phyloP scores from a whole-genome alignment of 805 yeast species.

The Dipodascopsis uninucleata region DNA sequence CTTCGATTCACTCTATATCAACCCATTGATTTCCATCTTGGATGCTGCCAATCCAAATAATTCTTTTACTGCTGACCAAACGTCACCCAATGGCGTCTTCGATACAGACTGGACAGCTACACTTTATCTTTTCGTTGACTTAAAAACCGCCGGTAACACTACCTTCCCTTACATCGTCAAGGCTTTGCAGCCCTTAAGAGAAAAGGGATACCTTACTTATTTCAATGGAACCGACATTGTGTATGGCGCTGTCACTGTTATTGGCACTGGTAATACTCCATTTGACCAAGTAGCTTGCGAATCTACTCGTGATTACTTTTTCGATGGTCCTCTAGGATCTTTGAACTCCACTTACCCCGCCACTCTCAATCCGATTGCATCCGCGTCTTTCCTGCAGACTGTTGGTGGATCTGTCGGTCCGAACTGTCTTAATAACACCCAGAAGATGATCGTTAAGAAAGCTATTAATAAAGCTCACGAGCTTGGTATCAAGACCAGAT shows the following conservation, averaged over 20 bases:
- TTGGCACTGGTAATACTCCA: constrained; percentile 67
- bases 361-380: constrained; percentile 39
- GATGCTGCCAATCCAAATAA: constrained; percentile 44
- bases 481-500: constrained; percentile 51
- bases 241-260: constrained; percentile 57
- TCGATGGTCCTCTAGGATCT: constrained; percentile 49
- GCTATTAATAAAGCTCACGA: constrained; percentile 47
- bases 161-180: constrained; percentile 48
- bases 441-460: constrained; percentile 33
- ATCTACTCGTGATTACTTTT: constrained; percentile 41
- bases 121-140: constrained; percentile 59
- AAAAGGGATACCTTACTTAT: constrained; percentile 49
- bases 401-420: constrained; percentile 31
- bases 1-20: constrained; percentile 49
- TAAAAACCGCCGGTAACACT: constrained; percentile 46
- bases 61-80: constrained; percentile 22
- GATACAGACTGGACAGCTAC: constrained; percentile 50
- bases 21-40: constrained; percentile 49
- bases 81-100: constrained; percentile 37
- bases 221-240: constrained; percentile 42
- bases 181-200: constrained; percentile 47
- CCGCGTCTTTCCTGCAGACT: constrained; percentile 31
- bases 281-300: constrained; percentile 36
- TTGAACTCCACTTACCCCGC: constrained; percentile 29
- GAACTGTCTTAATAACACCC: constrained; percentile 39